These are phyloP conservation scores for Pulveroboletus sp. DNA, from an alignment of 768 basidiomycete genomes.

Conservation along the genomic window DNA sequence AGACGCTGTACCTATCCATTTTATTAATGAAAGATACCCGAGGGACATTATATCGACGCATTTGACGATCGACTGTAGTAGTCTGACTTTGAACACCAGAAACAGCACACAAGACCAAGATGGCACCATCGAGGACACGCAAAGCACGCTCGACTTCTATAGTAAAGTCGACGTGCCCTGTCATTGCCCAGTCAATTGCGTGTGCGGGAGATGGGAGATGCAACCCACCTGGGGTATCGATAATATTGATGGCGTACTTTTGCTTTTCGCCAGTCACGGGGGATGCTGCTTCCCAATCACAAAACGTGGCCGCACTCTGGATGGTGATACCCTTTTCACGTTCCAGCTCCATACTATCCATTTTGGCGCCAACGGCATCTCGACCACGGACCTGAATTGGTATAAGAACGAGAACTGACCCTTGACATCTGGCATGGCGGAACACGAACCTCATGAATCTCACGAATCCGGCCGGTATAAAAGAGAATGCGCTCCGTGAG, in stretches of 20 bases:
- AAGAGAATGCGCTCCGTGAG: constrained; percentile 93
- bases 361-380: constrained; percentile 97
- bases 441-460: constrained; percentile 88
- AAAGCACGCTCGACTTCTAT: constrained; percentile 98
- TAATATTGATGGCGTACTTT: constrained; percentile 95
- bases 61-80: constrained; percentile 97
- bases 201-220: no score
- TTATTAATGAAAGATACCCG: constrained; percentile 97
- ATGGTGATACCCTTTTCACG: constrained; percentile 99
- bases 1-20: constrained; percentile 77
- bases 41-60: constrained; percentile 95
- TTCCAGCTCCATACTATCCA: constrained; percentile 99
- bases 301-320: constrained; percentile 97
- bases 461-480: constrained; percentile 93
- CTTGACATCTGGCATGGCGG: background rate
- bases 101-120: constrained; percentile 94
- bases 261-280: constrained; percentile 61
- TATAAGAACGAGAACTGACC: background rate
- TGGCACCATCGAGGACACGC: constrained; percentile 94
- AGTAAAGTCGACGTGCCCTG: constrained; percentile 98
- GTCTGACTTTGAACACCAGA: constrained; percentile 98
- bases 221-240: constrained; percentile 86
- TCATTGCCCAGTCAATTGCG: background rate
- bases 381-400: constrained; percentile 75
- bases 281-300: constrained; percentile 84